Evolutionary conservation across 305 asterid genomes (phyloP).

Genomic region (Euphrasia arctica): DNA sequence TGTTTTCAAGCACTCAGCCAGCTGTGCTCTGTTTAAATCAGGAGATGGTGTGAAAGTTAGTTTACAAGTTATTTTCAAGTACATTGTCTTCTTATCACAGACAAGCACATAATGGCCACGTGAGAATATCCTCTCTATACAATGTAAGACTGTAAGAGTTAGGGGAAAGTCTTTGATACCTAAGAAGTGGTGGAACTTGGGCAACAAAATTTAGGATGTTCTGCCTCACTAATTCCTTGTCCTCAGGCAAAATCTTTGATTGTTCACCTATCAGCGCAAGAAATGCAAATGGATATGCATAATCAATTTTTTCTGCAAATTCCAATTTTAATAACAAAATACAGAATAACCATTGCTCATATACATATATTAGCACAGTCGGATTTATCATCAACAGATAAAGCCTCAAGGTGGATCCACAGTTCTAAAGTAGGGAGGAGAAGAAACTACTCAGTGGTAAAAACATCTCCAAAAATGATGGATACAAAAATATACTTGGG

Average conservation of each 20-base stretch:
- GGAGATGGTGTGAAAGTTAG: constrained; percentile 23
- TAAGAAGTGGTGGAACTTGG: constrained; percentile 81
- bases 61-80: constrained; percentile 15
- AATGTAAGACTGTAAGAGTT: not conserved
- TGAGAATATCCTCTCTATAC: not conserved
- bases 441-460: not conserved
- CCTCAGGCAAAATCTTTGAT: constrained; percentile 71
- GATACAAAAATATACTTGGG: not conserved
- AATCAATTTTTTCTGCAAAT: not conserved
- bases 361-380: constrained; percentile 5
- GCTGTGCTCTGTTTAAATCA: constrained; percentile 68
- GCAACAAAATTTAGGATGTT: constrained; percentile 66
- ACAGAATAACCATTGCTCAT: constrained; percentile 1
- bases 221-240: constrained; percentile 93
- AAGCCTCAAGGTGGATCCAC: not conserved
- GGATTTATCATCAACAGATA: constrained; percentile 7
- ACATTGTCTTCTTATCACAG: constrained; percentile 5
- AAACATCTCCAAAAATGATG: not conserved
- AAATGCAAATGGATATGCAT: constrained; percentile 11
- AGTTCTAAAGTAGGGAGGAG: too few relatives aligned
- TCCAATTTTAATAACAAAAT: constrained; percentile 13
- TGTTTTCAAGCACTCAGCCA: constrained; percentile 94
- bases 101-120: constrained; percentile 2
- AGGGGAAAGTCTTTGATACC: constrained; percentile 38
- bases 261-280: constrained; percentile 53